These are phyloP conservation scores for Oryza glumipatula DNA, from an alignment of 176 grass and related monocot species.

Conservation along the genomic window DNA sequence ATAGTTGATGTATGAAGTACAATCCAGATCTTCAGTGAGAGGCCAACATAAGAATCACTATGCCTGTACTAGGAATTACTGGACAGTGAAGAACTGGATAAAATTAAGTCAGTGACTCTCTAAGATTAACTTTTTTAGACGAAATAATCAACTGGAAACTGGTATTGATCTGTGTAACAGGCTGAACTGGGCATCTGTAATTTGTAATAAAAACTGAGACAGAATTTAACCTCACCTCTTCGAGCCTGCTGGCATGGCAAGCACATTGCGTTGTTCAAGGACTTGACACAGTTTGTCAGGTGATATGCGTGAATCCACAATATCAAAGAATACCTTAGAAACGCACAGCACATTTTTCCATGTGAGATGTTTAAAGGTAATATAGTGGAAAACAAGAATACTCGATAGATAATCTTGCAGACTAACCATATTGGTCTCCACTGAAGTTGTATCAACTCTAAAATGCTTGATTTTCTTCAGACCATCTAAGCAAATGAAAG, in stretches of 20 bases:
- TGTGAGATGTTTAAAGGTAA: not conserved
- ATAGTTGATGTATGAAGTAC: not conserved
- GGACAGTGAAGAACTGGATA: not conserved
- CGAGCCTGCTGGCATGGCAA: conserved; percentile 79
- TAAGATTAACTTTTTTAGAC: not conserved
- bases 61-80: not conserved
- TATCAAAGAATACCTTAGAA: conserved; percentile 76
- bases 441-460: conserved; percentile 53
- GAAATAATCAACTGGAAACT: not conserved
- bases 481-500: conserved; percentile 56
- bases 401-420: not conserved
- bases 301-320: conserved; percentile 59
- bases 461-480: conserved; percentile 80
- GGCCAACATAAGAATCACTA: not conserved
- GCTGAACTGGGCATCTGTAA: not conserved
- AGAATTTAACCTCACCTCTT: conserved; percentile 50
- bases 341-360: not conserved
- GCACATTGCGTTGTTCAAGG: conserved; percentile 70
- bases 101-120: not conserved
- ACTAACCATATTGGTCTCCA: conserved; percentile 91
- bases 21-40: not conserved
- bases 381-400: conserved; percentile 3
- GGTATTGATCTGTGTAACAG: not conserved
- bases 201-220: not conserved
- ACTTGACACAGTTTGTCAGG: conserved; percentile 65